Evolutionary conservation across 148 eudicot genomes (phyloP).

Genomic region (Drosera capensis): DNA sequence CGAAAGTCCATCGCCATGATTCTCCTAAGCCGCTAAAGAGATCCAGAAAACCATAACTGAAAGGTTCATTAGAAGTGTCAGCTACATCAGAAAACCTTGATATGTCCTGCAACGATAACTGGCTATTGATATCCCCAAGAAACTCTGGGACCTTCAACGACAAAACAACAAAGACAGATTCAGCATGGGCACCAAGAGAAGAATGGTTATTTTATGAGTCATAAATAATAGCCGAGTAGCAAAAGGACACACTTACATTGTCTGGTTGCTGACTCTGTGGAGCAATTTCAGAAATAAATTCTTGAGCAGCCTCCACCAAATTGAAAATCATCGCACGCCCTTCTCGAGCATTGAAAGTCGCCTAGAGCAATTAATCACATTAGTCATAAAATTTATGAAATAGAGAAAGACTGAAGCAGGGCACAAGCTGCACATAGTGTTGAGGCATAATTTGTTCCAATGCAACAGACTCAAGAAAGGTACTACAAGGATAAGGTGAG

Average conservation of each 20-base stretch:
- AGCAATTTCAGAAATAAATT: constrained; percentile 85
- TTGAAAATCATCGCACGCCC: constrained; percentile 98
- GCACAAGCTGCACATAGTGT: too few relatives aligned
- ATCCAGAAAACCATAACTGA: constrained; percentile 69
- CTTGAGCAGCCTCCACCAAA: constrained; percentile 99
- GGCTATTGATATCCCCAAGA: constrained; percentile 19
- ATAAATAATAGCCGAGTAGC: too few relatives aligned
- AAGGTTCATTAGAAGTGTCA: constrained; percentile 30
- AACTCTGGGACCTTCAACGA: constrained; percentile 24
- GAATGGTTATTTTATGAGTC: too few relatives aligned
- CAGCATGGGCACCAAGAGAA: constrained; percentile 9
- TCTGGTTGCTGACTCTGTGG: constrained; percentile 30
- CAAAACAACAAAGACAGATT: constrained; percentile 11
- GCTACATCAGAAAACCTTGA: constrained; percentile 20
- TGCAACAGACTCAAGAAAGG: too few relatives aligned
- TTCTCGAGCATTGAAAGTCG: constrained; percentile 92
- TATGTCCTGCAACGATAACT: constrained; percentile 21
- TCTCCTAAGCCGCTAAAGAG: constrained; percentile 85
- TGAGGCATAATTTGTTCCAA: too few relatives aligned
- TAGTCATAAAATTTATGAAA: too few relatives aligned
- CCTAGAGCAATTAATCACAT: constrained; percentile 39
- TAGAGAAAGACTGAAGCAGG: too few relatives aligned
- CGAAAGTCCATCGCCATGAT: constrained; percentile 67
- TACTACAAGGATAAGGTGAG: too few relatives aligned
- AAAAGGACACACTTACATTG: constrained; percentile 23